Percentiles rank a stretch among this genome's conserved stretches.
Conservation (phyloP, 1,139 yeast species). For the Arxiozyma heterogenica region DNA sequence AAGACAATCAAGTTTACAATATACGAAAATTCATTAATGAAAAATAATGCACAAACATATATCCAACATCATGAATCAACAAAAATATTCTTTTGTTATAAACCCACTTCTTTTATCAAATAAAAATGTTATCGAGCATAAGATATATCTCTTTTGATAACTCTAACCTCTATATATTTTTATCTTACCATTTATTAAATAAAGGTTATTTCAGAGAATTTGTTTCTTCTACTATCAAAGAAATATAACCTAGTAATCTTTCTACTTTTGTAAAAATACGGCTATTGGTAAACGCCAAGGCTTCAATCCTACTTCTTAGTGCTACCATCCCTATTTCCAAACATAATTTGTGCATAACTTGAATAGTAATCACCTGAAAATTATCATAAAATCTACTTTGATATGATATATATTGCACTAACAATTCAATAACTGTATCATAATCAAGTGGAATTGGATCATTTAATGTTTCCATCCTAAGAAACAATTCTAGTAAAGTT, state of each 20-base stretch:
- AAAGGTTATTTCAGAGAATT: no score
- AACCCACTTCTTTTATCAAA: no score
- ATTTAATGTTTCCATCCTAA: conserved; percentile 9
- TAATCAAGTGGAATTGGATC: conserved; percentile 20
- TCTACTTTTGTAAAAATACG: conserved; percentile 17
- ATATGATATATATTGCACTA: conserved; percentile 32
- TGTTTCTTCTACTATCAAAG: background rate
- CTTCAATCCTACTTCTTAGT: conserved; percentile 29
- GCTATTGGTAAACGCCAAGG: conserved; percentile 19
- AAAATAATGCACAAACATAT: no score
- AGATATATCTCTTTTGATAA: no score
- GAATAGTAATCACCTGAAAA: conserved; percentile 28
- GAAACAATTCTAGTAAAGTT: conserved; percentile 30
- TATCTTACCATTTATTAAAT: background rate
- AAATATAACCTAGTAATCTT: conserved; percentile 20
- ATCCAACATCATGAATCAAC: no score
- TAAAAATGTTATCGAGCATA: no score
- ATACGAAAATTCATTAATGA: no score
- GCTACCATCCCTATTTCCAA: conserved; percentile 28
- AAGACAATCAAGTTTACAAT: no score
- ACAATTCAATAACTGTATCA: conserved; percentile 29
- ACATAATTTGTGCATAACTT: conserved; percentile 28
- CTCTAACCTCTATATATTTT: no score
- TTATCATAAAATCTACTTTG: conserved; percentile 34
- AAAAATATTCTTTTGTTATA: no score